Evolutionary conservation across 2,329 filamentous ascomycete genomes (phyloP), one percentile per base, ranked within the genome.

Genomic region (Penicillium corylophilum): DNA sequence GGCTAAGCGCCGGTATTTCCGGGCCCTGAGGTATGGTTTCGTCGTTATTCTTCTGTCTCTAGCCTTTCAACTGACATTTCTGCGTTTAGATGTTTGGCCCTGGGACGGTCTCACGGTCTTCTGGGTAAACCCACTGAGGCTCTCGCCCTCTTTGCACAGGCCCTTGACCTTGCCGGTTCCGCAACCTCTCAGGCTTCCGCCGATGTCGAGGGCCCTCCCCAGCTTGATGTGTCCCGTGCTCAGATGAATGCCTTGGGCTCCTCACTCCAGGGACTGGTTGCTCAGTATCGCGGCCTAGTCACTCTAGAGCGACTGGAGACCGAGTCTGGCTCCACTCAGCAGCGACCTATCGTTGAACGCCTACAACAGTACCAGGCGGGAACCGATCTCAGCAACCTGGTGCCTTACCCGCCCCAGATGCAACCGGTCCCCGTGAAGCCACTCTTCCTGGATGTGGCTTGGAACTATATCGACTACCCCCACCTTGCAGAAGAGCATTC

Each of bases 381-480:
- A 28, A 82, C 90, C 9, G 85, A 96, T 68, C 78, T 96, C 23
- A 79, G 79, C 38, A 93, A 93, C 60, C 76, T 99, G 23, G 92
- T 97, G 42, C 82, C 85, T 4, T 96, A 92, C 71, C 94, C 94
- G 12, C 92, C 93, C 1, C 88, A 85, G 67, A 76, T 96, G 60
- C 84, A 89, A 55, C 81, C 88, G 1, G 84, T 97, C 35, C 91
- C 94, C 0, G 87, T 96, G 46, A 99, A 99, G 77, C 94, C 94
- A 24, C 80, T 97, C 29, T 97, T 97, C 79, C 83, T 97, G 53
- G 94, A 99, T 67, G 87, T 96, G 7, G 94, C 94, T 9, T 99
- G 90, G 89, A 97, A 97, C 70, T 97, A 96, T 69, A 92, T 99
- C 56, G 85, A 90, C 44, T 99, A 99, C 67, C 91, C 92, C 0